Evolutionary conservation across 495 filamentous ascomycete species (phyloP), one percentile per base, ranked within the genome.

Genomic region (Hyphodiscus hymeniophilus): DNA sequence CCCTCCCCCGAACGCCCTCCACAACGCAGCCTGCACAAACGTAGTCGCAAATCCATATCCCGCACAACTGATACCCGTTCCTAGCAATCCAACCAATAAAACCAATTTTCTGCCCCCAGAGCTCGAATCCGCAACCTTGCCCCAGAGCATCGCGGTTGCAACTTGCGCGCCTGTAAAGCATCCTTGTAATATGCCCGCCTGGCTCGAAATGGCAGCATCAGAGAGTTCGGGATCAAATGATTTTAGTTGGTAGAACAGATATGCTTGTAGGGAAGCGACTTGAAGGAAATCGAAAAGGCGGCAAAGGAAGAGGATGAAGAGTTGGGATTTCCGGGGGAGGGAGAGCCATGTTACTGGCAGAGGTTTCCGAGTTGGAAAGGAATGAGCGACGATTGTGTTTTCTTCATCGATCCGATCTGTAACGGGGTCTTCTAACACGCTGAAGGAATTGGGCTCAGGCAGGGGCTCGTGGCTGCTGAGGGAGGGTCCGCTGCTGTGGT

Each of bases 131-230:
- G 86, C 83, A 16, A 83, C 65, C 1, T 82, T 72, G 3, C 87
- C 87, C 86, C 87, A 90, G 18, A 85, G 59, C 58, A 90, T 84
- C 16, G 84, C 85, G 1, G 87, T 90, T n/a, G 84, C 66, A 63
- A 87, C 87, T 66, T 92, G 87, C 7, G 85, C 82, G 3, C 32
- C 48, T 77, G 82, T 2, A 84, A 85, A 59, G 89, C 90, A 51
- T 33, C 80, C 84, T 53, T 84, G 80, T 17, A 90, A 64, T 23
- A 89, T 72, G 34, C 87, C 87, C 3, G 83, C 84, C 52, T 89
- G 86, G 21, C 72, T 75, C 4, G 86, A 78, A 38, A 90, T 84
- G 31, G 75, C 73, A 1, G 80, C 72, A 51, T 81, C 75, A 16
- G 81, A 70, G n/a, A 84, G 67, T 32, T 60, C 72, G 24, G 72